Evolutionary conservation across 805 yeast genomes (phyloP), one percentile per base, ranked within the genome.

Genomic region (Teunomyces cretensis): DNA sequence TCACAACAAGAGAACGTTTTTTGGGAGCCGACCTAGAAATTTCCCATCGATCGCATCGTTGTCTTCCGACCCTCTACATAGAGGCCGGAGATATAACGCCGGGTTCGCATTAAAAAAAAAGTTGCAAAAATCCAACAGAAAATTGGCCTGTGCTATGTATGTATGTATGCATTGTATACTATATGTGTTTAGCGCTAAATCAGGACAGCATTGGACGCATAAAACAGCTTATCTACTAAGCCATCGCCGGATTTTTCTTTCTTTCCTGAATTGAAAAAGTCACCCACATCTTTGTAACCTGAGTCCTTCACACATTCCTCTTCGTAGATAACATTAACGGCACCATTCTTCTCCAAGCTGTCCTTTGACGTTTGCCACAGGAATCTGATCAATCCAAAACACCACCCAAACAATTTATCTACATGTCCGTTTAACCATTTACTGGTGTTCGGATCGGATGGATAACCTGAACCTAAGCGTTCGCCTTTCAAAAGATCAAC

Each of bases 351-450:
- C 9, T 72, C 74, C 32, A 92, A 64, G 30, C 87, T 72, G 49
- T 88, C 95, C 52, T 80, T 81, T 1, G 96, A 81, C 0, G 99
- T 94, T 55, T 88, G 94, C 99, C 99, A 94, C 31, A 96, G 88
- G 57, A 84, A 94, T 41, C 99, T 68, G 7, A 86, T 75, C 38
- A 84, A 79, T 8, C 86, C 77, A 42, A 55, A 67, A 43, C 81
- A 76, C 98, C 98, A 94, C 0, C 98, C 98, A 65, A 88, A 88
- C 11, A 92, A 70, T 11, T 76, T 77, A 60, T 88, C 88, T 24
- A 87, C 79, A 17, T 75, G 70, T 0, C 64, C 53, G 32, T 78
- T 74, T 33, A 94, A 68, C 96, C 97, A 94, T 30, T 56, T 56
- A n/a, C 78, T 75, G 0, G 99, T 92, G 49, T 80, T 79, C 2